phyloP scores from a whole-genome alignment of 257 asterid genomes.

The Gynochthodes officinalis region DNA sequence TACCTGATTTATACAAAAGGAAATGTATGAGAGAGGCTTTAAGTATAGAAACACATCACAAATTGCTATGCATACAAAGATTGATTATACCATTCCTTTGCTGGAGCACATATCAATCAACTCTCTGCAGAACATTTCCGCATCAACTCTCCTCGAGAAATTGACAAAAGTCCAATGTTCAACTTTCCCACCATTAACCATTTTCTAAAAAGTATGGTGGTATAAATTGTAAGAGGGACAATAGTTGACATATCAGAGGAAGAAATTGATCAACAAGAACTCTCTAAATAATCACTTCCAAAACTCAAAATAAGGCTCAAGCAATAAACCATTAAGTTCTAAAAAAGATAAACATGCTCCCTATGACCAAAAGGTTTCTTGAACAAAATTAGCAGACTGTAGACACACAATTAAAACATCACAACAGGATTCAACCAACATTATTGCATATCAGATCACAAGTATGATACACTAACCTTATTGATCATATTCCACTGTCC shows the following conservation, averaged over 20 bases:
- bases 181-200: constrained; percentile 61
- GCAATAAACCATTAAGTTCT: no score
- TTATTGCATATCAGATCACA: not conserved
- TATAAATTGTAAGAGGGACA: not conserved
- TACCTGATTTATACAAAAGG: constrained; percentile 32
- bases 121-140: constrained; percentile 29
- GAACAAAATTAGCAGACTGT: not conserved
- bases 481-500: constrained; percentile 91
- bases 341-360: not conserved
- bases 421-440: no score
- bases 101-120: constrained; percentile 55
- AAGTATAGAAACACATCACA: not conserved
- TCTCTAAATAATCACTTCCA: not conserved
- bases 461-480: constrained; percentile 36
- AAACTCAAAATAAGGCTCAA: not conserved
- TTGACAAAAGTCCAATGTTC: constrained; percentile 61
- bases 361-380: not conserved
- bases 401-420: not conserved
- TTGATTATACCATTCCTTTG: constrained; percentile 64
- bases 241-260: not conserved
- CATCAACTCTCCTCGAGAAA: constrained; percentile 39
- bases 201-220: constrained; percentile 41
- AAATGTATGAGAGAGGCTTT: not conserved
- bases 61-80: not conserved
- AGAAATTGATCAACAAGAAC: not conserved